Percentiles rank a stretch among this genome's conserved stretches.
These are phyloP conservation scores for Coleophoma crateriformis DNA, from an alignment of 2,329 filamentous ascomycete genomes.

Conservation along the genomic window DNA sequence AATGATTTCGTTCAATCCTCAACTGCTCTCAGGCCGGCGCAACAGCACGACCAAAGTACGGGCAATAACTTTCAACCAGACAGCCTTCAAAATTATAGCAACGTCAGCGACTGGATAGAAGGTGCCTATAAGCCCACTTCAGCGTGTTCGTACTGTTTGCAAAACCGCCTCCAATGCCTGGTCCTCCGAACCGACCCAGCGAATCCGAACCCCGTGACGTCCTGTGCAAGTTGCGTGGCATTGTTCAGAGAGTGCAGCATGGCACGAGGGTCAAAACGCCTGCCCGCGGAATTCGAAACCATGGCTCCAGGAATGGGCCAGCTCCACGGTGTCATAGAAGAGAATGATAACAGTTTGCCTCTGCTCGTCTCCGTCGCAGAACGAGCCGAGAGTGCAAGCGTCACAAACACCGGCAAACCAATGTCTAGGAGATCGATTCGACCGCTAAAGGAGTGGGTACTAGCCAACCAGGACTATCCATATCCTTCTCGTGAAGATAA, in stretches of 20 bases:
- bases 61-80: too few relatives aligned
- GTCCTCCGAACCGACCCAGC: slow-evolving; percentile 39
- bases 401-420: too few relatives aligned
- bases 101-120: not conserved
- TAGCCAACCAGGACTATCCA: not conserved
- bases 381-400: not conserved
- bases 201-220: slow-evolving; percentile 41
- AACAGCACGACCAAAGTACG: too few relatives aligned
- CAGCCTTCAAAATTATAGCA: not conserved
- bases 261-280: slow-evolving; percentile 37
- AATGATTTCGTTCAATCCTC: too few relatives aligned
- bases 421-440: too few relatives aligned
- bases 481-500: not conserved
- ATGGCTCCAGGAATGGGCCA: not conserved
- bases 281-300: slow-evolving; percentile 34
- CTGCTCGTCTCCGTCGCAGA: not conserved
- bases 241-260: slow-evolving; percentile 45
- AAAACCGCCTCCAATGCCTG: slow-evolving; percentile 39
- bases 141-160: slow-evolving; percentile 39
- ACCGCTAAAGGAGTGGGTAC: not conserved
- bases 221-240: slow-evolving; percentile 45
- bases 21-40: too few relatives aligned
- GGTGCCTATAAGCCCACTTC: not conserved
- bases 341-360: not conserved
- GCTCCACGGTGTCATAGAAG: not conserved